Evolutionary conservation across 768 basidiomycete genomes (phyloP), one percentile per base, ranked within the genome.

Genomic region (Tricholoma saponaceum): DNA sequence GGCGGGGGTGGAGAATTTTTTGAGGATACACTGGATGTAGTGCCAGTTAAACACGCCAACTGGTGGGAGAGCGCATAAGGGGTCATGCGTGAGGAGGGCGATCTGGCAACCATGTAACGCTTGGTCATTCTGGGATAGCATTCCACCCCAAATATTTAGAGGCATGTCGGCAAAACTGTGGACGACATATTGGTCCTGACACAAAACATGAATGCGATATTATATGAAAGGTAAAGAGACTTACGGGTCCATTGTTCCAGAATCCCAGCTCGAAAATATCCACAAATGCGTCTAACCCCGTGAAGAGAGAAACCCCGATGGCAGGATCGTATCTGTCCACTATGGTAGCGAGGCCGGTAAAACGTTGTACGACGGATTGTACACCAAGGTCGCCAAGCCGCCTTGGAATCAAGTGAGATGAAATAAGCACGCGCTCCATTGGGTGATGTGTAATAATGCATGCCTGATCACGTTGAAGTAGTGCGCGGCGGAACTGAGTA

Each of bases 11-110:
- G 60, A 35, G 43, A 63, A 65, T 51, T 51, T 54, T 50, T 61
- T 65, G 46, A 63, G 58, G 20, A 65, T 55, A 46, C 64, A 63
- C 44, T 65, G 64, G 23, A 62, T 41, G 57, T 65, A 65, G 57
- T 65, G 60, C 64, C 54, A 51, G 50, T 51, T 51, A 8, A 51
- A 51, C 50, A 51, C 50, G 26, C 50, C 50, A 51, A 51, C 28
- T n/a, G 58, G 64, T 49, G 64, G 64, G 58, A 61, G 53, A 32
- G 54, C 3, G 14, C 50, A 39, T 51, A 49, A 50, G 46, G 59
- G 28, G 43, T 59, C 59, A 49, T 60, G 54, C 39, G 39, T 22
- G 39, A n/a, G 25, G 47, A 51, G 62, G 51, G 59, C 32, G 18
- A 65, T 52, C 57, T 51, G 60, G 55, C 22, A 13, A 30, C 62